Evolutionary conservation across 176 grass and related monocot genomes (phyloP).

Genomic region (Zoysia japonica): DNA sequence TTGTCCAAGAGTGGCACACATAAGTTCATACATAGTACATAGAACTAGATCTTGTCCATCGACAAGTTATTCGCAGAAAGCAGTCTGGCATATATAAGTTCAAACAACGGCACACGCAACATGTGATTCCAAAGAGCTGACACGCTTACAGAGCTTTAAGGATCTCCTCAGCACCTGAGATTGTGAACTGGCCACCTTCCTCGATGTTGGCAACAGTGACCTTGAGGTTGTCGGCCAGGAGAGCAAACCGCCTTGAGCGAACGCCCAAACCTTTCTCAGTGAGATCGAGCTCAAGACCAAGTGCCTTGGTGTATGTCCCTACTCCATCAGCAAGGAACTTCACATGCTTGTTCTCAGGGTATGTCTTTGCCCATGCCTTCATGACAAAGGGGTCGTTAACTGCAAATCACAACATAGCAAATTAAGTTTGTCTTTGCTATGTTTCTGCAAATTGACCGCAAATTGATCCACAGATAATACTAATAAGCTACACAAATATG

Average conservation of each 20-base stretch:
- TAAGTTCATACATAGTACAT: neutral
- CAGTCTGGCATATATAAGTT: neutral
- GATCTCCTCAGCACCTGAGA: slow-evolving; percentile 97
- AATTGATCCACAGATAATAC: neutral
- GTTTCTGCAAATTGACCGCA: neutral
- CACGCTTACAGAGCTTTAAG: slow-evolving; percentile 70
- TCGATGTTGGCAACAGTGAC: slow-evolving; percentile 85
- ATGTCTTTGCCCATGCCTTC: slow-evolving; percentile 93
- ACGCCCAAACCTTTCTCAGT: slow-evolving; percentile 74
- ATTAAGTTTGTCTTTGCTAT: neutral
- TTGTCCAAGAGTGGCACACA: neutral
- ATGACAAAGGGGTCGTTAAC: slow-evolving; percentile 92
- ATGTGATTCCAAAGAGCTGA: neutral
- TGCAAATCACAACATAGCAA: slow-evolving; percentile 30
- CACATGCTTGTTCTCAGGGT: slow-evolving; percentile 90
- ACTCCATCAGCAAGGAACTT: slow-evolving; percentile 95
- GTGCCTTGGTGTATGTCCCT: slow-evolving; percentile 70
- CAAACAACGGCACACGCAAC: slow-evolving; percentile 9
- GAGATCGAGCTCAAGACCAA: slow-evolving; percentile 90
- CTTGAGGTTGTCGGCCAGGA: slow-evolving; percentile 72
- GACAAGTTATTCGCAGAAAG: slow-evolving; percentile 32
- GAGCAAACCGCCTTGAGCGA: slow-evolving; percentile 78
- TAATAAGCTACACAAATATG: neutral
- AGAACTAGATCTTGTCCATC: slow-evolving; percentile 1
- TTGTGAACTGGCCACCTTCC: slow-evolving; percentile 87